phyloP scores from a whole-genome alignment of 495 filamentous ascomycete species.

The Penicillium egyptiacum region DNA sequence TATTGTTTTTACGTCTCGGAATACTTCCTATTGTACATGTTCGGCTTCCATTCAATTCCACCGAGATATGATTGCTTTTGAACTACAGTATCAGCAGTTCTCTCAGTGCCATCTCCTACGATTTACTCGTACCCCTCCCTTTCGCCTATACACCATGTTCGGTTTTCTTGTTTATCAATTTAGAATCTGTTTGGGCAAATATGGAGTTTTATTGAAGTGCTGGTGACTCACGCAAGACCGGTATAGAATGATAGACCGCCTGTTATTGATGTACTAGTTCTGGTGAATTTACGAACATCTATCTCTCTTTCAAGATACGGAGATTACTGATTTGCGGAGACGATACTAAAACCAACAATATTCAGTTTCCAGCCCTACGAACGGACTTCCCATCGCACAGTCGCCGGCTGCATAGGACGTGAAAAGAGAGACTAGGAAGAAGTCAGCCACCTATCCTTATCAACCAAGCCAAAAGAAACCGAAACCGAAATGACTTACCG shows the following conservation, averaged over 20 bases:
- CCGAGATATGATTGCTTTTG: neutral
- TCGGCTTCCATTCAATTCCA: neutral
- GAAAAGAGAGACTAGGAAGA: constrained; percentile 41
- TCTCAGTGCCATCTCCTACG: neutral
- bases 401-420: constrained; percentile 62
- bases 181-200: neutral
- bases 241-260: neutral
- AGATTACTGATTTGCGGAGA: neutral
- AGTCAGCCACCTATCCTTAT: constrained; percentile 5
- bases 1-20: neutral
- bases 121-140: neutral
- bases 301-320: neutral
- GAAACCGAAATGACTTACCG: constrained; percentile 51
- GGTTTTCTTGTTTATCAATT: neutral
- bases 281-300: neutral
- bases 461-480: neutral
- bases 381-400: constrained; percentile 65
- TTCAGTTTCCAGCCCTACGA: constrained; percentile 5
- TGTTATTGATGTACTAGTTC: neutral
- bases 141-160: neutral
- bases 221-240: neutral
- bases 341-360: neutral
- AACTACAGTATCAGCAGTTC: neutral
- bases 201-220: neutral
- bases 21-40: neutral